A percentile compares a stretch with the other conserved stretches of the same genome.
Evolutionary conservation across 805 yeast species (phyloP).

Genomic region (Kazachstania taianensis): DNA sequence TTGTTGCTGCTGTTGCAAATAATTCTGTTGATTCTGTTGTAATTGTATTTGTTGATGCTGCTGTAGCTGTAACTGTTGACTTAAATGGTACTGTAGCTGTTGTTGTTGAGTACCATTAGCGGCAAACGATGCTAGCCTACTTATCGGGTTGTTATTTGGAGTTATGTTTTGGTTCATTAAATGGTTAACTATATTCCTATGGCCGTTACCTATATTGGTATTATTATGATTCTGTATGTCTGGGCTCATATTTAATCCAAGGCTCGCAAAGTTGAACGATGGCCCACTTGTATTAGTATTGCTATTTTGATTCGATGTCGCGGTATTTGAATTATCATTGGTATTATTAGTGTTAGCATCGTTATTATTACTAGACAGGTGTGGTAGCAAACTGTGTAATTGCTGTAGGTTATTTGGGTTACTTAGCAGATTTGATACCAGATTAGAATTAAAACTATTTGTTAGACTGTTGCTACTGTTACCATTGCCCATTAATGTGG

Average conservation of each 20-base stretch:
- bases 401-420: constrained; percentile 1
- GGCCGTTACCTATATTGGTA: too few relatives aligned
- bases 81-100: constrained; percentile 11
- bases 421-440: constrained; percentile 1
- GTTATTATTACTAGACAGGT: not conserved
- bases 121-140: too few relatives aligned
- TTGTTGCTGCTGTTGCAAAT: constrained; percentile 14
- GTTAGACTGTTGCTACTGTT: constrained; percentile 2
- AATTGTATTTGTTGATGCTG: constrained; percentile 13
- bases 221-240: too few relatives aligned
- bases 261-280: not conserved
- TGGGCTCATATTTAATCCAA: too few relatives aligned
- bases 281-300: not conserved
- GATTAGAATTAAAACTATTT: constrained; percentile 1
- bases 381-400: not conserved
- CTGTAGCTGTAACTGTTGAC: constrained; percentile 15
- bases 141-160: too few relatives aligned
- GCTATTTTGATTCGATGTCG: too few relatives aligned
- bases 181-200: too few relatives aligned
- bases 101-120: too few relatives aligned
- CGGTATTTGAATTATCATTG: too few relatives aligned
- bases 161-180: too few relatives aligned
- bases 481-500: not conserved
- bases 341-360: constrained; percentile 1
- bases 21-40: constrained; percentile 22